Evolutionary conservation across 768 basidiomycete species (phyloP).

Genomic region (Trametes cubensis): DNA sequence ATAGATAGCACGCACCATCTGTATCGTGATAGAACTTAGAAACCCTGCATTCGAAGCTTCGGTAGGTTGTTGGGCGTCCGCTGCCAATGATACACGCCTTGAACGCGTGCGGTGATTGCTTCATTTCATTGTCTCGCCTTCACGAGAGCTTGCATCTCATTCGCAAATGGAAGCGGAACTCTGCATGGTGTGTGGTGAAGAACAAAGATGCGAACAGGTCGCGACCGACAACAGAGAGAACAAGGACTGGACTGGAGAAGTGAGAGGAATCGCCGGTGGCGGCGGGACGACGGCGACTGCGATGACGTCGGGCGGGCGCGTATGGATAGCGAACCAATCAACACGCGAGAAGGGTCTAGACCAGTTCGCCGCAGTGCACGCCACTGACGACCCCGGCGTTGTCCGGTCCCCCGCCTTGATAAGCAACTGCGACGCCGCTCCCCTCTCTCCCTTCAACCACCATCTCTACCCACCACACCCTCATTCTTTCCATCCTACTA

Average conservation of each 20-base stretch:
- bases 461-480: constrained; percentile 5
- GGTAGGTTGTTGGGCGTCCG: too few species aligned
- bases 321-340: neutral
- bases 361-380: neutral
- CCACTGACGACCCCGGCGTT: constrained; percentile 10
- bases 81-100: too few species aligned
- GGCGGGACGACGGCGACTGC: neutral
- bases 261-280: neutral
- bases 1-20: too few species aligned
- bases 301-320: neutral
- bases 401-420: constrained; percentile 9
- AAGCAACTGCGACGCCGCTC: constrained; percentile 5
- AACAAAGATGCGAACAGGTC: too few species aligned
- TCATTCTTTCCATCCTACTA: neutral
- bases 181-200: neutral
- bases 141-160: too few species aligned
- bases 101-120: too few species aligned
- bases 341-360: constrained; percentile 3
- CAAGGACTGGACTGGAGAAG: neutral
- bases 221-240: neutral
- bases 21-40: too few species aligned
- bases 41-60: too few species aligned
- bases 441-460: constrained; percentile 12
- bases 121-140: too few species aligned
- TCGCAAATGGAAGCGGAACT: too few species aligned